Evolutionary conservation across 257 asterid genomes (phyloP), one percentile per base, ranked within the genome.

Genomic region (Ehretia macrophylla): DNA sequence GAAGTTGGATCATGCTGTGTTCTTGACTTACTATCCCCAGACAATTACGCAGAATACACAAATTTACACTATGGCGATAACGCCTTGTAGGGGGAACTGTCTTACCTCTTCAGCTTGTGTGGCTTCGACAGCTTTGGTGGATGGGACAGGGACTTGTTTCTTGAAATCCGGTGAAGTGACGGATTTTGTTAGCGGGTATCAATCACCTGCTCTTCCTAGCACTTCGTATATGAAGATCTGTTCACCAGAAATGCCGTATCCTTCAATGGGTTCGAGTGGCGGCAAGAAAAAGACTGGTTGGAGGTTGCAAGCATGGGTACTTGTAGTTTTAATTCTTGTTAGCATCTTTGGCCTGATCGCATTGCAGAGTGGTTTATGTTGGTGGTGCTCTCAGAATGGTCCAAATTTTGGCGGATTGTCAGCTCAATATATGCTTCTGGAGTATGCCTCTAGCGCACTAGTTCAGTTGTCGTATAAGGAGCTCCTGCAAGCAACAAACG

Each of bases 131-230:
- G 73, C 97, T 49, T 74, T 89, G 68, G 75, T 91, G 0, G 97
- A 89, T 79, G 97, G 97, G 49, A 82, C 97, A 0, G 97, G 95
- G 54, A 58, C 72, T 40, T 89, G 97, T 72, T 82, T 68, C 73
- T 60, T 75, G 59, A 89, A 89, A 59, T 4, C 72, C 1, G 51
- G 64, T 13, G 56, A 10, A 0, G 60, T 37, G 37, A 51, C 75
- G 0, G 61, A 20, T 4, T 86, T 82, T 23, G 72, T 90, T 35
- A 86, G 95, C 27, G 97, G 95, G 51, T 81, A 80, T 48, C 90
- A 64, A 57, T 75, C 92, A 6, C 84, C 90, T 8, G 74, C 94
- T 0, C 67, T 84, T 63, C 95, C 95, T n/a, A n/a, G n/a, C n/a
- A n/a, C n/a, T n/a, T n/a, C n/a, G n/a, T n/a, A n/a, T n/a, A n/a